Evolutionary conservation across 352 stramenopile genomes (phyloP), one percentile per base, ranked within the genome.

Genomic region (Globisporangium lucens): DNA sequence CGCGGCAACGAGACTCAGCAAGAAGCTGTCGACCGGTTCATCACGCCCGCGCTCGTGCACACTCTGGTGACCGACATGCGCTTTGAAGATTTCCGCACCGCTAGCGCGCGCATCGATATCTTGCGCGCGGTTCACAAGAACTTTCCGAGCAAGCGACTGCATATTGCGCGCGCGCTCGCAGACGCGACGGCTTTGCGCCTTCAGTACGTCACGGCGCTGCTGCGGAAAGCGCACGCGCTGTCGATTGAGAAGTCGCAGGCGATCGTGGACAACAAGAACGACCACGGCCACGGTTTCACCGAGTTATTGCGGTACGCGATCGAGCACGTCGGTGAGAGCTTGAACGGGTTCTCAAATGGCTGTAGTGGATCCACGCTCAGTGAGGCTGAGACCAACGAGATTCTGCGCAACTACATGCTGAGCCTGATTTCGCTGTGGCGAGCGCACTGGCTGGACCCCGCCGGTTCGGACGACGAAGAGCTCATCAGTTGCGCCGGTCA

Each of bases 21-120:
- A 67, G 72, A 86, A 38, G 70, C 71, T 8, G 63, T 90, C 4
- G 83, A 95, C n/a, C 80, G 77, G 10, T 89, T 93, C 65, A 84
- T 95, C 67, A 90, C 84, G 15, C 78, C 86, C 0, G 63, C 70
- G 38, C 90, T 95, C 60, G 75, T 95, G 58, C 87, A 95, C 64
- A 82, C 83, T 46, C 80, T 95, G 1, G 84, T 95, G 35, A 91
- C 76, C 5, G 85, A 89, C 20, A 74, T 94, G 69, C 87, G 87
- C 47, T 95, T 94, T 53, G 87, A 95, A 68, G 87, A 95, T 68
- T 94, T 90, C 65, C 88, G 88, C n/a, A 92, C 82, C 12, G 83
- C 88, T 53, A 95, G 88, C 53, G 82, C 83, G 12, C 79, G 88
- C 12, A 76, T 94, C 20, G 86, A 94, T 56, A 93, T 95, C 35